phyloP scores from a whole-genome alignment of 306 rosid species.

The Pueraria montana region DNA sequence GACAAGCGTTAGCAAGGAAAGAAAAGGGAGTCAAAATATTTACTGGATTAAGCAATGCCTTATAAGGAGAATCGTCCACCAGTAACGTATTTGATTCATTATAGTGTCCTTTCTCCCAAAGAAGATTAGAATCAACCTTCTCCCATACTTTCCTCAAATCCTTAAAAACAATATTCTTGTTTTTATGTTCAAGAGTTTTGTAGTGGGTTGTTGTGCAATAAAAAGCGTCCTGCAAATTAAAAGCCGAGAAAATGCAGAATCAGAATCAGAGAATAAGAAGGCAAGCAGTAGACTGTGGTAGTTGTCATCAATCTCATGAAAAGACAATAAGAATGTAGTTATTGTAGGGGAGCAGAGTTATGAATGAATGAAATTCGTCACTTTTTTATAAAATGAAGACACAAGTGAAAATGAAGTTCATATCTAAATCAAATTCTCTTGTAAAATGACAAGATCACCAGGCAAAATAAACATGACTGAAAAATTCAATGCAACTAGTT shows the following conservation, averaged over 20 bases:
- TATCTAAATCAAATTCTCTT: too few relatives aligned
- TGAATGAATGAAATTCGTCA: neutral
- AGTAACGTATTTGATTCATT: constrained; percentile 71
- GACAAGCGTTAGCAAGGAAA: too few relatives aligned
- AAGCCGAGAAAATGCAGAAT: too few relatives aligned
- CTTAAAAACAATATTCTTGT: constrained; percentile 71
- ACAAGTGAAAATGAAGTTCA: neutral
- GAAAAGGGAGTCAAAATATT: neutral
- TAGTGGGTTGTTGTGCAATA: constrained; percentile 68
- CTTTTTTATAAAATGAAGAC: neutral
- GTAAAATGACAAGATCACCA: too few relatives aligned
- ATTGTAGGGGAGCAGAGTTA: neutral
- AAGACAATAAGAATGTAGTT: neutral
- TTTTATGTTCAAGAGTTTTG: constrained; percentile 65
- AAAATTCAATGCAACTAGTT: too few relatives aligned
- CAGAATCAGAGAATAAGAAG: neutral
- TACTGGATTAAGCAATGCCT: constrained; percentile 84
- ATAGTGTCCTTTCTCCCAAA: constrained; percentile 73
- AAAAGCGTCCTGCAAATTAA: constrained; percentile 45
- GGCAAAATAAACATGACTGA: too few relatives aligned
- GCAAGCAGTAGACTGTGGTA: neutral
- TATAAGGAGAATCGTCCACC: constrained; percentile 85
- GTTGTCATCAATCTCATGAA: neutral
- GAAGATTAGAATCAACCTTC: constrained; percentile 68
- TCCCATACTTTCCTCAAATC: constrained; percentile 78